A percentile compares a stretch with the other conserved stretches of the same genome.
These are phyloP conservation scores for Ambrosia artemisiifolia DNA, from an alignment of 129 eudicot genomes.

Conservation along the genomic window DNA sequence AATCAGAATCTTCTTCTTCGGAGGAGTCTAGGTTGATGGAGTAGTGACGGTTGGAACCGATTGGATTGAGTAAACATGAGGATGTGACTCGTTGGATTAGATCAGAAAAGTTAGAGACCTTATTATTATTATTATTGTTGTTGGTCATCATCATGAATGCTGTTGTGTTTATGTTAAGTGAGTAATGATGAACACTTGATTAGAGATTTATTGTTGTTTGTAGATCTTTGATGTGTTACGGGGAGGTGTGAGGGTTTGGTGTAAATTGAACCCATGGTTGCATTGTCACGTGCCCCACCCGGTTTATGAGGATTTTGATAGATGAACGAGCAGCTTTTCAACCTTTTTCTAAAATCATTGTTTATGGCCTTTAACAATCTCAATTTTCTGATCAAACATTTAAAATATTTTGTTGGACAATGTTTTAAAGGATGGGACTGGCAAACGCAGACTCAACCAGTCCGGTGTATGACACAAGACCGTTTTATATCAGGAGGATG, in stretches of 20 bases:
- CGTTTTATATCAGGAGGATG: too few species aligned
- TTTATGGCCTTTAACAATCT: too few species aligned
- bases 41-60: slow-evolving; percentile 47
- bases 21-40: slow-evolving; percentile 20
- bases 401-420: too few species aligned
- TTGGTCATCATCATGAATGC: background rate
- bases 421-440: too few species aligned
- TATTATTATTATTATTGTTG: slow-evolving; percentile 30
- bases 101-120: slow-evolving; percentile 83
- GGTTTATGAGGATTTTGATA: slow-evolving; percentile 8
- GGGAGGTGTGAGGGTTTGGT: slow-evolving; percentile 25
- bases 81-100: slow-evolving; percentile 94
- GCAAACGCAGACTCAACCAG: too few species aligned
- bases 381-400: too few species aligned
- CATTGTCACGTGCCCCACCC: slow-evolving; percentile 25
- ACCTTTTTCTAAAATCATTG: slow-evolving; percentile 3
- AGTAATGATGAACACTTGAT: background rate
- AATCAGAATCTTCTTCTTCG: background rate
- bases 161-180: background rate
- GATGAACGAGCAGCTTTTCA: slow-evolving; percentile 6
- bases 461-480: too few species aligned
- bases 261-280: slow-evolving; percentile 6
- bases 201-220: too few species aligned
- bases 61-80: slow-evolving; percentile 71
- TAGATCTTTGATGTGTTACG: background rate